Conservation (phyloP, 768 basidiomycete genomes). For the Mycena indigotica region DNA sequence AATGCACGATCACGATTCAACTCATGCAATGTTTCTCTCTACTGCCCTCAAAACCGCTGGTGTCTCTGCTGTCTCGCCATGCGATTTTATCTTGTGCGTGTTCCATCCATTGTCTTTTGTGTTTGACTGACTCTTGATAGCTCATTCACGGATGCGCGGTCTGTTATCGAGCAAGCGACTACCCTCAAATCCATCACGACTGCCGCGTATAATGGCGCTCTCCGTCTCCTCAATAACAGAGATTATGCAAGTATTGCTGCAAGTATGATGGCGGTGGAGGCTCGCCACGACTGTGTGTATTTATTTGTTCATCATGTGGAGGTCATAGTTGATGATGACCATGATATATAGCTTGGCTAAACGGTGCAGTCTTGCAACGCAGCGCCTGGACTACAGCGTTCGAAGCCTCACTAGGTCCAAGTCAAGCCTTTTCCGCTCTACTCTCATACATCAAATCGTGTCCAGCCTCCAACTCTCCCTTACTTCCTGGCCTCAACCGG, state of each 20-base stretch:
- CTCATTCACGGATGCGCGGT: conserved; percentile 44
- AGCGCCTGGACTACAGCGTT: conserved; percentile 51
- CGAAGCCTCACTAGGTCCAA: conserved; percentile 45
- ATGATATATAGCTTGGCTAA: conserved; percentile 52
- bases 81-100: conserved; percentile 38
- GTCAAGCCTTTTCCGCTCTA: conserved; percentile 43
- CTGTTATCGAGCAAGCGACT: conserved; percentile 48
- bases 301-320: not conserved
- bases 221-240: conserved; percentile 39
- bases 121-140: conserved; percentile 23
- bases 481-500: conserved; percentile 44
- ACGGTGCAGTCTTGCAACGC: conserved; percentile 40
- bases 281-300: conserved; percentile 42
- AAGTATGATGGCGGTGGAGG: conserved; percentile 60
- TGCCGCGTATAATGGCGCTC: conserved; percentile 62
- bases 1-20: conserved; percentile 54
- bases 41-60: conserved; percentile 33
- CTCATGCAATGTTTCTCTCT: conserved; percentile 46
- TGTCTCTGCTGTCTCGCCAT: conserved; percentile 34
- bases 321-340: too few species aligned
- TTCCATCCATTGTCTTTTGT: not conserved
- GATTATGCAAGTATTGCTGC: conserved; percentile 55
- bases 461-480: conserved; percentile 50
- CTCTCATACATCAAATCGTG: conserved; percentile 53
- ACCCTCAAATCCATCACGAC: conserved; percentile 56